Conservation (phyloP, 2,329 filamentous ascomycete genomes). For the Colletotrichum orchidophilum region DNA sequence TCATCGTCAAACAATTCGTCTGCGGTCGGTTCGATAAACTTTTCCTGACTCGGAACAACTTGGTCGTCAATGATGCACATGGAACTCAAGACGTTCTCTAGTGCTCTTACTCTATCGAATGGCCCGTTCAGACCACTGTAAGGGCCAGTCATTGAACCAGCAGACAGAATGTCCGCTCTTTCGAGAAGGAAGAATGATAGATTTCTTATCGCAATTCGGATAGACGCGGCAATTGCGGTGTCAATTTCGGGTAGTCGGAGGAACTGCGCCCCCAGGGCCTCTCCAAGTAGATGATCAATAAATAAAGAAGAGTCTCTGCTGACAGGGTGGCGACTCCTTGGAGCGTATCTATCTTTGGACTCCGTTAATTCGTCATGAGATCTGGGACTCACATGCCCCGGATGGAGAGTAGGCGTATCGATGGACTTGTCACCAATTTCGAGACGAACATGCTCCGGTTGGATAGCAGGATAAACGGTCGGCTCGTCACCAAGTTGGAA, state of each 20-base stretch:
- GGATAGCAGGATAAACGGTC: neutral
- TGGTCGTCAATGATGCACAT: neutral
- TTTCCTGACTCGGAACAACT: neutral
- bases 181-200: accelerated
- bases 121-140: too few species aligned
- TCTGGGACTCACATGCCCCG: too few species aligned
- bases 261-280: neutral
- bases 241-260: neutral
- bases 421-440: neutral
- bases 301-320: neutral
- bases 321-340: too few species aligned
- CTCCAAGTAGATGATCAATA: neutral
- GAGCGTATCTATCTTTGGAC: too few species aligned
- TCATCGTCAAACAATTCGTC: too few species aligned
- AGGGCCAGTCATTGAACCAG: too few species aligned
- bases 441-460: neutral
- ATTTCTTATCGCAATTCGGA: neutral
- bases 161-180: too few species aligned
- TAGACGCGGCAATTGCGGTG: neutral
- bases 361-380: too few species aligned
- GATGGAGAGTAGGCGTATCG: neutral
- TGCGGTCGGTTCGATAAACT: too few species aligned
- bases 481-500: neutral
- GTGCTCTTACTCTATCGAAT: too few species aligned
- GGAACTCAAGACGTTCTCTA: neutral